Evolutionary conservation across 1,284 basidiomycete genomes (phyloP).

Genomic region (Leccinum fallax): DNA sequence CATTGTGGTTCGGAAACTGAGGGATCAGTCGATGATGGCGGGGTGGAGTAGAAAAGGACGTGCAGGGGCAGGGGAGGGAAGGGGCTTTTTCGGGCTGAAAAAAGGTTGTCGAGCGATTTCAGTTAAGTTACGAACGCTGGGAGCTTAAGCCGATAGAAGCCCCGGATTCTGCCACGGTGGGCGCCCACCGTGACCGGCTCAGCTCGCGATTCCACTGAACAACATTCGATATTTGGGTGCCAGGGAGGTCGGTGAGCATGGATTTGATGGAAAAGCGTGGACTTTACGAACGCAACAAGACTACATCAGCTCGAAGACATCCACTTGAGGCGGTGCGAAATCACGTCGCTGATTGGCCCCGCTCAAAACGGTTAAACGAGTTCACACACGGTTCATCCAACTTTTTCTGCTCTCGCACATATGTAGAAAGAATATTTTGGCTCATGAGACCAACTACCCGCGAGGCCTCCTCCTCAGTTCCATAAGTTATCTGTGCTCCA

Average conservation of each 20-base stretch:
- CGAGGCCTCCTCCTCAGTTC: no score
- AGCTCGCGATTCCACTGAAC: conserved; percentile 4
- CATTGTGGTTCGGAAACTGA: conserved; percentile 17
- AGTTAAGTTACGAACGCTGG: conserved; percentile 17
- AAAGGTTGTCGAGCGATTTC: conserved; percentile 9
- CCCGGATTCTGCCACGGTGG: conserved; percentile 37
- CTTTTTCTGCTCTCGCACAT: background rate
- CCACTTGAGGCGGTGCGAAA: conserved; percentile 31
- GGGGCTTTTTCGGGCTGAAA: conserved; percentile 16
- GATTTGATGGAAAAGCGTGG: background rate
- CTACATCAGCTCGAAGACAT: conserved; percentile 19
- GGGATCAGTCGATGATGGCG: background rate
- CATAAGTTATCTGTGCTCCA: no score
- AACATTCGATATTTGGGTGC: conserved; percentile 1
- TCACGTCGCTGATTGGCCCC: conserved; percentile 29
- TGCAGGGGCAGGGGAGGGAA: background rate
- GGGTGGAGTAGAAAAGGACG: background rate
- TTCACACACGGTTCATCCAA: background rate
- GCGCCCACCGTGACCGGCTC: conserved; percentile 20
- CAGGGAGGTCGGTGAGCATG: conserved; percentile 7
- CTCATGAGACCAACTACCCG: no score
- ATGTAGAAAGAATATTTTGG: no score
- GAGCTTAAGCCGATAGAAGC: conserved; percentile 35
- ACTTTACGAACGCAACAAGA: conserved; percentile 13
- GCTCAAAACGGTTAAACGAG: background rate